Conservation (phyloP, 140 eudicot species). For the Flaveria floridana region DNA sequence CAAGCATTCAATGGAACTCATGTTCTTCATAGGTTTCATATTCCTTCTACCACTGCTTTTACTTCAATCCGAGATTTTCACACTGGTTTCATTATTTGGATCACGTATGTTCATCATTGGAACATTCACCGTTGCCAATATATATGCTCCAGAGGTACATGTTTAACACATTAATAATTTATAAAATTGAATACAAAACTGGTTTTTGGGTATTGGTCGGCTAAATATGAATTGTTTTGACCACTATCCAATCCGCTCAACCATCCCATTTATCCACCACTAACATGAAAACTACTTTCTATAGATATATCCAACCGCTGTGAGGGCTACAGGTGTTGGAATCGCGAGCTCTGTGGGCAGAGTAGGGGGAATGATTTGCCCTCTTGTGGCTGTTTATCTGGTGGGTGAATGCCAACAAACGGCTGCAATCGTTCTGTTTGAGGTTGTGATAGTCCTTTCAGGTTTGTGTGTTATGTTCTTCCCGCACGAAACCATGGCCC, state of each 20-base stretch:
- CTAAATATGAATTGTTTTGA: neutral
- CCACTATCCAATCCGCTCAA: neutral
- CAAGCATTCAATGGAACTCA: constrained; percentile 61
- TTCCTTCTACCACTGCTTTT: constrained; percentile 60
- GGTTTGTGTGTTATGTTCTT: constrained; percentile 53
- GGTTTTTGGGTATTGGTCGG: neutral
- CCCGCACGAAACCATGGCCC: constrained; percentile 70
- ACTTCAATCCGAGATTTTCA: constrained; percentile 42
- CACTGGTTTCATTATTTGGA: constrained; percentile 51
- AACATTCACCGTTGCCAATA: constrained; percentile 47
- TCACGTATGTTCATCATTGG: constrained; percentile 59
- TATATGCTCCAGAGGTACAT: constrained; percentile 64
- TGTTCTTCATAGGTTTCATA: constrained; percentile 51
- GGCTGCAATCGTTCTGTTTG: constrained; percentile 54
- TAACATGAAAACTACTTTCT: neutral
- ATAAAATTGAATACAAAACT: neutral
- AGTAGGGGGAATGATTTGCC: constrained; percentile 70
- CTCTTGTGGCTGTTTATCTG: constrained; percentile 64
- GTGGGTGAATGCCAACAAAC: constrained; percentile 57
- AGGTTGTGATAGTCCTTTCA: constrained; percentile 41
- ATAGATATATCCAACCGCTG: constrained; percentile 77
- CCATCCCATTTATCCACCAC: neutral
- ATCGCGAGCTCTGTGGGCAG: constrained; percentile 63
- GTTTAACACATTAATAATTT: neutral
- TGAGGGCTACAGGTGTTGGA: constrained; percentile 76